Evolutionary conservation across 176 grass and related monocot genomes (phyloP), one percentile per base, ranked within the genome.

Genomic region (Aegilops bicornis): DNA sequence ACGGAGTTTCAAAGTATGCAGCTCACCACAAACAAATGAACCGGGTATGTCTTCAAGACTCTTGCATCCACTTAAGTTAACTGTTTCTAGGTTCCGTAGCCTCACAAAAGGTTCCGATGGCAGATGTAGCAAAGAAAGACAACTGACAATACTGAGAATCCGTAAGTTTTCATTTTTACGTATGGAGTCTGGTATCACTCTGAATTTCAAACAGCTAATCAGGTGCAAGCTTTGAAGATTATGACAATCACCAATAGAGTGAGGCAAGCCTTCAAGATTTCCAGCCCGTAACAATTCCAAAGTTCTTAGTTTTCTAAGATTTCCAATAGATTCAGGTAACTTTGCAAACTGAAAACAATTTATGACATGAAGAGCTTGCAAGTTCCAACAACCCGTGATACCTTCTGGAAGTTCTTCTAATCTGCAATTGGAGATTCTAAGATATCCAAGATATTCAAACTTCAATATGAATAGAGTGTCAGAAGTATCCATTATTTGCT

Each of bases 281-380:
- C 23, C 1, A 64, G 11, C 1, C 1, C 2, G 7, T 56, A 15
- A 73, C 56, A 85, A 17, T 24, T 76, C 58, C n/a, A 85, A 24
- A 29, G 82, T 85, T 85, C 32, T 72, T 64, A 85, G 37, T 48
- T 85, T 85, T n/a, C 16, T 19, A 30, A 85, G 50, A 39, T 65
- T 64, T 10, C 70, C 70, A 65, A 76, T 14, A 5, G 52, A 43
- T 5, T 73, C 16, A 19, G 83, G 83, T 30, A 85, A 64, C 39
- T 5, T 52, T 1, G 2, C 0, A 63, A 85, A 33, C 5, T 12
- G 1, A 1, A 0, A 1, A 2, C 33, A 85, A 13, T 39, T 0
- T 59, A 3, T 25, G 14, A 83, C 36, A 83, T 69, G 11, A 30
- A 73, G 37, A 6, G 50, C 16, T 50, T 85, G 50, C 66, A 85